Evolutionary conservation across 495 filamentous ascomycete genomes (phyloP), one percentile per base, ranked within the genome.

Genomic region (Penicillium coffeae): DNA sequence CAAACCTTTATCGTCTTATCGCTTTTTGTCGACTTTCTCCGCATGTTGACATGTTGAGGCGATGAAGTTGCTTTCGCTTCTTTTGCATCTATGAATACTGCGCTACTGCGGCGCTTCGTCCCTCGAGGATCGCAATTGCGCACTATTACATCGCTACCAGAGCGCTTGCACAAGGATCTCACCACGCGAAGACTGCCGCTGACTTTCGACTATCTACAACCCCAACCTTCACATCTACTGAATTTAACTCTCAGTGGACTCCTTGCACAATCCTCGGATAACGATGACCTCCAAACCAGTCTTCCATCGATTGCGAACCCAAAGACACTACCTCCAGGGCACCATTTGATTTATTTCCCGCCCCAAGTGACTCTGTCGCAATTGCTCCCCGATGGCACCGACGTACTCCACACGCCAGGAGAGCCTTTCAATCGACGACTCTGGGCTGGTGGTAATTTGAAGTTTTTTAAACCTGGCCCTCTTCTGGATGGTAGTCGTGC

Each of bases 281-380:
- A 14, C n/a, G 3, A 18, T 12, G 21, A 20, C 39, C 33, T 50
- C 21, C 39, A 30, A 22, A 50, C 47, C 33, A 51, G 40, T 46
- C 60, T 77, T 15, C 68, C 71, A 16, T 68, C 72, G 34, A 59
- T 65, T 47, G 52, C 30, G 15, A 54, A 52, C 15, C 70, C 69
- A 22, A 55, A 58, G 22, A 60, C 46, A 21, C 48, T 81, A 51
- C 76, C 78, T 50, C 58, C 68, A 13, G 78, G 73, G 30, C 72
- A 72, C 55, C 87, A 92, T 55, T 65, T 89, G 20, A 75, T 85
- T 42, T 87, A 91, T 66, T 90, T 89, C 62, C 83, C 86, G 20
- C 75, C 83, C 0, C 77, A 82, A 51, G 69, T 80, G 25, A 70
- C 73, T 2, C 59, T 77, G 42, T 75, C 73, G 18, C 54, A 76